Base-by-base conservation (phyloP, 1,284 basidiomycete species). In the Microbotryomycetes sp. region DNA sequence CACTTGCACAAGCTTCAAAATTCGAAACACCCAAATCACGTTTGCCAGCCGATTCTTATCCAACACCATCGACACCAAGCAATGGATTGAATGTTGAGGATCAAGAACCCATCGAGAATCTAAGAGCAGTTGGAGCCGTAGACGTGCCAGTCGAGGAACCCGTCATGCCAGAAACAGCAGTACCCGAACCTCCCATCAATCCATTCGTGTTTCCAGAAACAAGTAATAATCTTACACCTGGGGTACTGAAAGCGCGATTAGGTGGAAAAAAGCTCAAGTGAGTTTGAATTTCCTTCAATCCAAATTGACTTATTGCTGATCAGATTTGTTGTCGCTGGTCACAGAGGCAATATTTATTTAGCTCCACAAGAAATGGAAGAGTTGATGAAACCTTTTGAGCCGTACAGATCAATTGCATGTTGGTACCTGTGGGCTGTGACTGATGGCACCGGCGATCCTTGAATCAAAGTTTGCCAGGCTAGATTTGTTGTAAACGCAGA, bases 201-300 rank as follows among this genome's bases (percentile, higher is more conserved):
- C 42, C 76, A 77, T 67, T 63, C 71, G n/a, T 71, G 76, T 19
- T 72, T 73, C 26, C 80, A 83, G 4, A 76, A 89, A 49, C 85
- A 84, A 1, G 79, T 28, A 66, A 80, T 23, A 85, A 84, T 0
- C 74, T 92, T 30, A 84, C 81, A 16, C 76, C 85, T 4, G 78
- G 81, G 3, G 73, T 80, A 7, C 78, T 92, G 52, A 85, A 85
- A 73, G 79, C 79, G 57, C 79, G 90, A 25, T 73, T 91, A 60
- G 79, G 80, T 22, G 86, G 86, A 30, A 92, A 91, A 79, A 90
- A 90, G 77, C 80, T 85, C 68, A 91, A 89, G 87, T 89, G 74
- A 72, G 81, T 72, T 46, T 45, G 7, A 70, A 46, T 51, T n/a
- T n/a, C n/a, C n/a, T n/a, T n/a, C n/a, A n/a, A 22, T 30, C 14